phyloP scores from a whole-genome alignment of 2,329 filamentous ascomycete genomes.

The Pochonia chlamydosporia region DNA sequence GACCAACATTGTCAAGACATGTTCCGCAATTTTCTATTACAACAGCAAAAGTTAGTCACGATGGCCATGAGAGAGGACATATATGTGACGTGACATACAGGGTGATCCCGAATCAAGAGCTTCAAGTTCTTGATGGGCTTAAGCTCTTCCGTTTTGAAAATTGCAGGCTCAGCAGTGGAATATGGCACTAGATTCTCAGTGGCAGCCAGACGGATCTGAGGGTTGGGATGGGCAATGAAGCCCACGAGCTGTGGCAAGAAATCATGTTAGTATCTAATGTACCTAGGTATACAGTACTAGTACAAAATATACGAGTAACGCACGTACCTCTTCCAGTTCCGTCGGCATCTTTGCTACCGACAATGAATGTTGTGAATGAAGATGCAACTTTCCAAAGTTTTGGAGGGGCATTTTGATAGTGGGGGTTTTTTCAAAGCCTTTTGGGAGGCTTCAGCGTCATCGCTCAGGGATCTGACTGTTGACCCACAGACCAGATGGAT shows the following conservation, averaged over 20 bases:
- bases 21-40: conserved; percentile 78
- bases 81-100: no score
- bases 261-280: neutral
- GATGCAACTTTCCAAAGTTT: conserved; percentile 1
- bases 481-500: conserved; percentile 14
- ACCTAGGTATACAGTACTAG: neutral
- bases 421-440: conserved; percentile 11
- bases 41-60: neutral
- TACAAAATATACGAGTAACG: neutral
- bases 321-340: conserved; percentile 67
- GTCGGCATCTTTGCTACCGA: conserved; percentile 55
- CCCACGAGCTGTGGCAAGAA: conserved; percentile 77
- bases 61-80: no score
- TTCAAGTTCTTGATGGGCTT: conserved; percentile 83
- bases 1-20: conserved; percentile 85
- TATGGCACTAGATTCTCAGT: conserved; percentile 84
- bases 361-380: conserved; percentile 1
- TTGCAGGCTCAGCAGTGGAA: conserved; percentile 61
- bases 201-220: conserved; percentile 80
- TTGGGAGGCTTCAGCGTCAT: conserved; percentile 9
- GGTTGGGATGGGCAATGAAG: conserved; percentile 88
- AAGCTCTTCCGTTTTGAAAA: conserved; percentile 80
- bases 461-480: conserved; percentile 4
- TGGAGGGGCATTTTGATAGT: conserved; percentile 18
- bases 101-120: conserved; percentile 76